Evolutionary conservation across 139 green algal species (phyloP).

Genomic region (Coccomyxa sp.): DNA sequence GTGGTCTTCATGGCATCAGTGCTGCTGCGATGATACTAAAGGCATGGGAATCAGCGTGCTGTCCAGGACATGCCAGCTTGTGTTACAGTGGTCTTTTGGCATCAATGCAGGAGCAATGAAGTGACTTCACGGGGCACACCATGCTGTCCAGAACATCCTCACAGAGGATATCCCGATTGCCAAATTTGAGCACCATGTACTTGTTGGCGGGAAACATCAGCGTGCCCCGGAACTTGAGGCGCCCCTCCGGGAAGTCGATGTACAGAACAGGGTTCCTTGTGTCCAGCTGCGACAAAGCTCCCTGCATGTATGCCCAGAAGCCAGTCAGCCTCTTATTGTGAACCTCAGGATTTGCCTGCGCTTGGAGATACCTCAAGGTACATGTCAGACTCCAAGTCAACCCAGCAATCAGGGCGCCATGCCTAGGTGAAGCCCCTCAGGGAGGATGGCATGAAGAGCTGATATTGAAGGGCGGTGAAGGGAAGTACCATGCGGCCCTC

Average conservation of each 20-base stretch:
- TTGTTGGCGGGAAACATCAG: slow-evolving; percentile 71
- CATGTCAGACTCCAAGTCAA: too few species aligned
- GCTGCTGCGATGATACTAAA: background rate
- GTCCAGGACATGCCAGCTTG: background rate
- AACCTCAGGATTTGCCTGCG: background rate
- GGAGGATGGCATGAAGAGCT: background rate
- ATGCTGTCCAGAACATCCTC: slow-evolving; percentile 88
- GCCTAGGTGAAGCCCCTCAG: too few species aligned
- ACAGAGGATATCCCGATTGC: slow-evolving; percentile 47
- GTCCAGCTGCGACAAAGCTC: slow-evolving; percentile 74
- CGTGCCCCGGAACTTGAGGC: slow-evolving; percentile 76
- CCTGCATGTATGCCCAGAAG: slow-evolving; percentile 30
- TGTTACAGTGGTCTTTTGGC: too few species aligned
- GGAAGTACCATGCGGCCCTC: slow-evolving; percentile 14
- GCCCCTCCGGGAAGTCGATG: slow-evolving; percentile 74
- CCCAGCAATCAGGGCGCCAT: too few species aligned
- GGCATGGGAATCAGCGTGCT: background rate
- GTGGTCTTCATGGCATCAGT: too few species aligned
- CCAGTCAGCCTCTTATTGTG: background rate
- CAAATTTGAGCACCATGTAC: slow-evolving; percentile 72
- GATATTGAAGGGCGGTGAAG: background rate
- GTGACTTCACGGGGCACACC: slow-evolving; percentile 29
- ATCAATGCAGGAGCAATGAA: background rate
- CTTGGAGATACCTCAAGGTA: background rate
- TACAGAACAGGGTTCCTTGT: slow-evolving; percentile 80